Base-by-base conservation (phyloP, 768 basidiomycete species). In the Rhodotorula graminis region DNA sequence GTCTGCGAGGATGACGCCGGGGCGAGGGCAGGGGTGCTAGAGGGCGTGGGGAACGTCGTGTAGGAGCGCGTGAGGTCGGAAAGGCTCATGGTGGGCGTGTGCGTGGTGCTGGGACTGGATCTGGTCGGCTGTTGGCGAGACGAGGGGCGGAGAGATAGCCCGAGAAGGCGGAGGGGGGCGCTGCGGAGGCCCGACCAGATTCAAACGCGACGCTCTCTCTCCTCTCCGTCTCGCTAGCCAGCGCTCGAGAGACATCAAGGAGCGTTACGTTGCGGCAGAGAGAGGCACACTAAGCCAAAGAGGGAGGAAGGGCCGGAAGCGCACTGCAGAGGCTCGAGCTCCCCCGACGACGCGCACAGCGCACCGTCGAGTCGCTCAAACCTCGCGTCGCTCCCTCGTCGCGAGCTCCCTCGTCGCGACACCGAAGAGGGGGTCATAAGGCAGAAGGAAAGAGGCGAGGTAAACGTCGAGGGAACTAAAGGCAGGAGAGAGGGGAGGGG, bases 31-130 rank as follows among this genome's bases (percentile, higher is more conserved):
- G 61, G 46, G 29, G 50, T 29, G 15, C n/a, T 57, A 40, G 15
- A 62, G 5, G 27, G 10, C 6, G 67, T 56, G 6, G 67, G 67
- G 61, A 63, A 62, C 0, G 67, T 69, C n/a, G 69, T 49, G 69
- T 58, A 64, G 2, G 56, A 64, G 27, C 62, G 46, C 14, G 69
- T 64, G 3, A 70, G 46, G 49, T 70, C 61, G 0, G 68, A 69
- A 33, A 69, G 27, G 42, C 37, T 44, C 67, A 69, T 62, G 29
- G 46, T 37, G 5, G 37, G 9, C 37, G 4, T 9, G 23, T n/a
- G 18, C n/a, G 25, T 37, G 16, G 31, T 16, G 56, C 56, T 31
- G 29, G 2, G 55, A 56, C 3, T 53, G 11, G 25, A 2, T 37
- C 11, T 37, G 56, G 19, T 37, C 33, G n/a, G n/a, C 9, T 37